Evolutionary conservation across 2,329 filamentous ascomycete species (phyloP), one percentile per base, ranked within the genome.

Genomic region (Ploettnerulaceae sp.): DNA sequence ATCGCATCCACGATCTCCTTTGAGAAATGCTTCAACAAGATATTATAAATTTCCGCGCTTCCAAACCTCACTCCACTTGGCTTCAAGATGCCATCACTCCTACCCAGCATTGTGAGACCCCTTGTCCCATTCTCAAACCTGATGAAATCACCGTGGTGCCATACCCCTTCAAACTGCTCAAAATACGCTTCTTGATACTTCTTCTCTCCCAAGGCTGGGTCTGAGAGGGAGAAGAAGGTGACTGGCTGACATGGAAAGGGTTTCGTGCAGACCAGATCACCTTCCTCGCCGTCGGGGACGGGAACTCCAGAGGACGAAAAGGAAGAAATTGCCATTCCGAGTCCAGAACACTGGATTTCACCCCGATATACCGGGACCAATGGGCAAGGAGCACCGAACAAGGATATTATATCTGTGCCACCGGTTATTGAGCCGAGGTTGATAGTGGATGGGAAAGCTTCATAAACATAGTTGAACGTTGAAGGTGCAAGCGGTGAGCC

Each of bases 121-220:
- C 87, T 82, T 0, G 87, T 93, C 12, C 69, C 61, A 0, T 81
- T 76, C 57, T 89, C 84, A 26, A 82, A 75, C 31, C 74, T 72
- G 25, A 96, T 79, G 62, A 96, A 97, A 67, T 98, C 93, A 22
- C 91, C 91, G 61, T 98, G 91, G 62, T 95, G 89, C 93, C 93
- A 97, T 11, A 88, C 74, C 1, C 70, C 63, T 0, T 75, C 70
- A 63, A 95, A 97, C 5, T 82, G 79, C 52, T 93, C 86, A 60
- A 98, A 98, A 67, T 98, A 98, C 47, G 84, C 87, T 22, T 79
- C 77, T 37, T 75, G 73, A 68, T 97, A 97, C 65, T 89, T 89
- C n/a, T 71, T 74, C 15, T 45, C 36, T 2, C 51, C 51, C 29
- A 82, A 46, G 1, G 33, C 24, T 3, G 29, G 76, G 25, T 87